Percentiles rank a stretch among this genome's conserved stretches.
Conservation (phyloP, 2,329 filamentous ascomycete genomes). For the Pezicula radicicola region DNA sequence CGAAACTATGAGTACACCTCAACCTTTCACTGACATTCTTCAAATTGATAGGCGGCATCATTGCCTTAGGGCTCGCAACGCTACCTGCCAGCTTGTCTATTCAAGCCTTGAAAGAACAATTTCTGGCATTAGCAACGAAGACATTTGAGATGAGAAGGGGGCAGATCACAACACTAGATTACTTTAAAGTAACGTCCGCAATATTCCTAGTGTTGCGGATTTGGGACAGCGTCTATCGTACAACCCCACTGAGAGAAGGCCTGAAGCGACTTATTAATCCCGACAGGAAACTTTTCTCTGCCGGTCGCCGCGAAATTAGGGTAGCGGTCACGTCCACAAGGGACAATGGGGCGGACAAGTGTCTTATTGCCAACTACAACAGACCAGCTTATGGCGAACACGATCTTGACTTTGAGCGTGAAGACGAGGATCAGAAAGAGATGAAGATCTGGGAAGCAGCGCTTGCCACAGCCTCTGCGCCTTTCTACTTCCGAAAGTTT, state of each 20-base stretch:
- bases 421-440: constrained; percentile 12
- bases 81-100: background rate
- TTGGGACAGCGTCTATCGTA: constrained; percentile 5
- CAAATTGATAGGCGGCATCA: constrained; percentile 3
- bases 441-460: constrained; percentile 20
- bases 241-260: constrained; percentile 3
- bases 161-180: background rate
- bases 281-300: constrained; percentile 4
- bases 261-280: constrained; percentile 3
- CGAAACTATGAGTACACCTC: too few species aligned
- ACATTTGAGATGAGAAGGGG: constrained; percentile 3
- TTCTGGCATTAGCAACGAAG: constrained; percentile 1
- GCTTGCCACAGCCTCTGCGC: constrained; percentile 17
- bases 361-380: constrained; percentile 9
- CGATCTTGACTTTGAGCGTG: constrained; percentile 11
- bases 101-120: constrained; percentile 1
- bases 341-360: constrained; percentile 4
- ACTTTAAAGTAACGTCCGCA: constrained; percentile 4
- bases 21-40: background rate
- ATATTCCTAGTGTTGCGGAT: constrained; percentile 5
- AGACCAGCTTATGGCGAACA: constrained; percentile 1
- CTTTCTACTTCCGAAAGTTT: constrained; percentile 17
- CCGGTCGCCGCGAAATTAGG: background rate
- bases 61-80: constrained; percentile 4
- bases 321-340: constrained; percentile 9